Evolutionary conservation across 2,329 filamentous ascomycete species (phyloP).

Genomic region (Thermoascus crustaceus): DNA sequence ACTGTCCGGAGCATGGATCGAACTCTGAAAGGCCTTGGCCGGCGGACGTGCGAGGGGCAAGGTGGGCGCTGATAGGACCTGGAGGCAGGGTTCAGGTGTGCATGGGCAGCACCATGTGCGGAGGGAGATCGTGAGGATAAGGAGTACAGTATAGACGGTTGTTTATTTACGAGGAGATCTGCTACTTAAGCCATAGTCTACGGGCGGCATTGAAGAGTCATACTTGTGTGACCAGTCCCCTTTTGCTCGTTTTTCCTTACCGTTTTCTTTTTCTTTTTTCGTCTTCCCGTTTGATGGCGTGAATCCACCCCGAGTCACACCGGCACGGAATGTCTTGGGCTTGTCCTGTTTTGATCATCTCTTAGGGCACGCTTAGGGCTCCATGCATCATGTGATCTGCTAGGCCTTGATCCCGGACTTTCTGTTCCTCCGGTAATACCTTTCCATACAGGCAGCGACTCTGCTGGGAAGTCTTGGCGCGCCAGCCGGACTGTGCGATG

Average conservation of each 20-base stretch:
- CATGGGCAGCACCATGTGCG: neutral
- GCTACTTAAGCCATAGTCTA: neutral
- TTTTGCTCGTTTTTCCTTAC: neutral
- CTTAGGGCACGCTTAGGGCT: no score
- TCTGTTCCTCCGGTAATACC: conserved; percentile 4
- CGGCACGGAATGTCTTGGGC: neutral
- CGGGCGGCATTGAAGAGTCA: no score
- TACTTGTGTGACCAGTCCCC: neutral
- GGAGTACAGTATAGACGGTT: no score
- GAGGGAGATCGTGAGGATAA: no score
- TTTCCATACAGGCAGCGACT: conserved; percentile 8
- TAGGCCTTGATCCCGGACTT: conserved; percentile 1
- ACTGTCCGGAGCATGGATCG: neutral
- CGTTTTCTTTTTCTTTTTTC: neutral
- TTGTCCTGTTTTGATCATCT: no score
- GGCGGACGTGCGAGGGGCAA: conserved; percentile 7
- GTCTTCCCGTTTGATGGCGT: conserved; percentile 1
- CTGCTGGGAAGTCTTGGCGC: conserved; percentile 22
- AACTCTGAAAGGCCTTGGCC: conserved; percentile 11
- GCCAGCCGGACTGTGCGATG: conserved; percentile 32
- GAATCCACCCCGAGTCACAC: neutral
- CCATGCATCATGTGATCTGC: no score
- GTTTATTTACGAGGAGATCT: neutral
- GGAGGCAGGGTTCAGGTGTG: neutral
- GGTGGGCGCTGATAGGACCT: neutral